Evolutionary conservation across 345 rosid genomes (phyloP).

Genomic region (Syzygium aromaticum): DNA sequence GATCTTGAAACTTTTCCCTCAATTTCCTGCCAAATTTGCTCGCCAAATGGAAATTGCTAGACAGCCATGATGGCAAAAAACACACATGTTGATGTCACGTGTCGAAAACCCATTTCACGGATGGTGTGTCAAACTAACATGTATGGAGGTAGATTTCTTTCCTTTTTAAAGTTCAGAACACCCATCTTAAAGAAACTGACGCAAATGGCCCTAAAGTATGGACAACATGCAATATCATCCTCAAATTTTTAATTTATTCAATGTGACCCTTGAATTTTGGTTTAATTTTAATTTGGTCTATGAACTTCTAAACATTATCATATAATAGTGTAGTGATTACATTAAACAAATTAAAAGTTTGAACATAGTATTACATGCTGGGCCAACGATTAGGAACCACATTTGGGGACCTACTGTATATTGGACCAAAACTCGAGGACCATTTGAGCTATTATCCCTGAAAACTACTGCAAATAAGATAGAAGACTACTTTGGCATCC

Average conservation of each 20-base stretch:
- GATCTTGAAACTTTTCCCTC: not conserved
- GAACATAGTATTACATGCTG: rapidly evolving
- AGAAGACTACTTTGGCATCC: not conserved
- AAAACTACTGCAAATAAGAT: not conserved
- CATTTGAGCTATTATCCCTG: not conserved
- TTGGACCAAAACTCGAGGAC: rapidly evolving
- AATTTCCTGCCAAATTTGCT: not conserved
- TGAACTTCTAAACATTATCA: too few relatives aligned
- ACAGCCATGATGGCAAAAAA: not conserved
- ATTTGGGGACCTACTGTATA: rapidly evolving
- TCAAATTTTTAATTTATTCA: too few relatives aligned
- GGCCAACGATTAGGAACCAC: rapidly evolving
- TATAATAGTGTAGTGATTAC: too few relatives aligned
- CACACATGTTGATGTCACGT: not conserved
- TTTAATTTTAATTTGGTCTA: too few relatives aligned
- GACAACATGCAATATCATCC: rapidly evolving
- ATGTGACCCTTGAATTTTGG: too few relatives aligned
- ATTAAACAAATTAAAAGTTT: too few relatives aligned
- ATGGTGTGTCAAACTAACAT: not conserved
- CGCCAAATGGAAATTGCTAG: not conserved
- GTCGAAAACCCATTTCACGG: not conserved
- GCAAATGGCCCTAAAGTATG: too few relatives aligned
- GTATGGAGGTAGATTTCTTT: not conserved
- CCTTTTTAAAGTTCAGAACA: too few relatives aligned
- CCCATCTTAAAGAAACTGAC: not conserved